Evolutionary conservation across 2,329 filamentous ascomycete species (phyloP), one percentile per base, ranked within the genome.

Genomic region (Fusarium pilosicola): DNA sequence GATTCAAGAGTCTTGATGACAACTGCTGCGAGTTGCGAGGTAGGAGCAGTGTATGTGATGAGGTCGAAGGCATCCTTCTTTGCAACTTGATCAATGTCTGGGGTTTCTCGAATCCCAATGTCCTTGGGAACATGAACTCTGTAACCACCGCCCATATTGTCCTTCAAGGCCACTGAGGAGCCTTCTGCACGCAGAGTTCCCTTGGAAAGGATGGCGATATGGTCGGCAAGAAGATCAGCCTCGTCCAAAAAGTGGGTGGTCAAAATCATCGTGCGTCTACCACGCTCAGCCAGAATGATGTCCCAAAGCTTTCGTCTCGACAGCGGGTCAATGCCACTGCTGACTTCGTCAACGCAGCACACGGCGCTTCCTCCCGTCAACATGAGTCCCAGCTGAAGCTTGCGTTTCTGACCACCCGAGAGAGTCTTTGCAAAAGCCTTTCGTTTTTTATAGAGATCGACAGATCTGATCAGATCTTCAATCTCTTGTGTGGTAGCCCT

Each of bases 221-320:
- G 92, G 79, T 98, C 96, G 0, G 95, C 93, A 2, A 98, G 87
- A 4, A 97, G 86, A 79, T 98, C 95, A 1, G 95, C 96, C 82
- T 98, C 96, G 78, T 98, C 96, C 14, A 98, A 86, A 81, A 97
- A 98, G 81, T 98, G 96, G 0, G 95, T 98, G 0, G 95, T 98
- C 65, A 98, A 82, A 46, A 98, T 89, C 76, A 97, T 93, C 0
- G 95, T 97, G 46, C 95, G 87, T 68, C 87, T 87, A 26, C 94
- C 95, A 65, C 95, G 90, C 81, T 97, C 95, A 3, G 93, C 93
- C 18, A 97, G 86, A 28, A 98, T 85, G 68, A 98, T 98, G 75
- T 97, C 94, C 95, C 95, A 98, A 30, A 98, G 94, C 83, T 97
- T 97, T 34, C 95, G 86, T 62, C 96, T 88, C 26, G 93, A 95